Percentiles rank a stretch among this genome's conserved stretches.
Conservation (phyloP, 2,329 filamentous ascomycete genomes). For the Claviceps quebecensis region DNA sequence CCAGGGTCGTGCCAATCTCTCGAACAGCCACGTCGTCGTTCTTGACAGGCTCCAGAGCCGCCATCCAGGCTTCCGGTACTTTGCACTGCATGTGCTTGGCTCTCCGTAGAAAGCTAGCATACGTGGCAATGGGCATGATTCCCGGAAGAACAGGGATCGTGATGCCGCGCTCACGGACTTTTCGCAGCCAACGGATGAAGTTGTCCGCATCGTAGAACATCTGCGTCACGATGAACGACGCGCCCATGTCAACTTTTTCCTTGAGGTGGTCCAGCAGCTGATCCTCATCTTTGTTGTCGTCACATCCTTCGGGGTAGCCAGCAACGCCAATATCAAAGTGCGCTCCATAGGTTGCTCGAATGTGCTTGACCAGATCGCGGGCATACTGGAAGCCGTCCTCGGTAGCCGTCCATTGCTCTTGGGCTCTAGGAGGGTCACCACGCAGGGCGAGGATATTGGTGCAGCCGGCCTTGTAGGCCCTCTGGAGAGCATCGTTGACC, state of each 20-base stretch:
- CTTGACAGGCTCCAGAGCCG: slow-evolving; percentile 79
- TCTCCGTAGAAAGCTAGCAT: slow-evolving; percentile 79
- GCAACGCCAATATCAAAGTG: slow-evolving; percentile 96
- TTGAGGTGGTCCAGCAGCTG: slow-evolving; percentile 81
- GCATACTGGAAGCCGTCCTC: slow-evolving; percentile 86
- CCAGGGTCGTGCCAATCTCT: slow-evolving; percentile 73
- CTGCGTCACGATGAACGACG: slow-evolving; percentile 89
- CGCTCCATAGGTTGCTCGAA: slow-evolving; percentile 53
- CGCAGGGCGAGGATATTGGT: slow-evolving; percentile 92
- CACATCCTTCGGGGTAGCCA: slow-evolving; percentile 88
- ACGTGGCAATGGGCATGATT: slow-evolving; percentile 83
- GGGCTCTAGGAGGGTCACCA: slow-evolving; percentile 84
- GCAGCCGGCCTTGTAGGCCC: slow-evolving; percentile 88
- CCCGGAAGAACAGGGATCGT: slow-evolving; percentile 70
- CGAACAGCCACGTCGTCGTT: slow-evolving; percentile 90
- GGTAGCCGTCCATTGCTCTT: slow-evolving; percentile 83
- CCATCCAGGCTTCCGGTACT: slow-evolving; percentile 68
- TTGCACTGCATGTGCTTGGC: slow-evolving; percentile 83
- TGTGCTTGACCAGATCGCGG: slow-evolving; percentile 76
- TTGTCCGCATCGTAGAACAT: slow-evolving; percentile 99
- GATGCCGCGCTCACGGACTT: slow-evolving; percentile 75
- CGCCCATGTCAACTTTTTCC: slow-evolving; percentile 91
- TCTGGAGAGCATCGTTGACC: slow-evolving; percentile 75
- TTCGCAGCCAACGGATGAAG: slow-evolving; percentile 80
- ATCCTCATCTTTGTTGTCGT: slow-evolving; percentile 83